Evolutionary conservation across 257 asterid species (phyloP).

Genomic region (Euphrasia confusa): DNA sequence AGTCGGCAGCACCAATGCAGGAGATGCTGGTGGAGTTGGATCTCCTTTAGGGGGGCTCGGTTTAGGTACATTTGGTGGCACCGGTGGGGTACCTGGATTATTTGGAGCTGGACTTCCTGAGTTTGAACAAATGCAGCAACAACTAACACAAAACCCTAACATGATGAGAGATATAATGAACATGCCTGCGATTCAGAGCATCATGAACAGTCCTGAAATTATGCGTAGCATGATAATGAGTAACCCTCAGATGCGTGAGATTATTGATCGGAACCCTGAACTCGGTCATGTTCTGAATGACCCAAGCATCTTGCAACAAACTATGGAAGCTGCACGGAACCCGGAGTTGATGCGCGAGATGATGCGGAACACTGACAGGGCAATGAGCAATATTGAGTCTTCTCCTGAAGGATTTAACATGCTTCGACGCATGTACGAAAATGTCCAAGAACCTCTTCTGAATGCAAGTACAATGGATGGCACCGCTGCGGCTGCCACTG

Average conservation of each 20-base stretch:
- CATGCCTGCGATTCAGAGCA: conserved; percentile 44
- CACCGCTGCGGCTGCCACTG: conserved; percentile 32
- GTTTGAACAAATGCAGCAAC: conserved; percentile 53
- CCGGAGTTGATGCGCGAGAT: conserved; percentile 72
- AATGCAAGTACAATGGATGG: conserved; percentile 52
- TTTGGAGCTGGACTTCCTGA: conserved; percentile 56
- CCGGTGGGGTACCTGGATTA: conserved; percentile 39
- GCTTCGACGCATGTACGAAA: conserved; percentile 72
- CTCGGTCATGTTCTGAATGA: conserved; percentile 62
- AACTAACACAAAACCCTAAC: conserved; percentile 50
- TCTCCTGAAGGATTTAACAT: conserved; percentile 72
- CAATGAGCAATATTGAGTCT: conserved; percentile 64
- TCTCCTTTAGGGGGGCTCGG: conserved; percentile 41
- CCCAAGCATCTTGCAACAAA: conserved; percentile 56
- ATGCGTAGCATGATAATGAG: conserved; percentile 56
- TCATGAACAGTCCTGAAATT: conserved; percentile 58
- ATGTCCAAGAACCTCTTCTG: conserved; percentile 61
- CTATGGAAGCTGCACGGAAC: conserved; percentile 59
- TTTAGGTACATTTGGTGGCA: conserved; percentile 35
- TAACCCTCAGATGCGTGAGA: conserved; percentile 72
- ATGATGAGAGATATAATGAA: conserved; percentile 58
- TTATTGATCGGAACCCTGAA: conserved; percentile 63
- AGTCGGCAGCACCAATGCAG: conserved; percentile 23
- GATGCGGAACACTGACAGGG: conserved; percentile 69
- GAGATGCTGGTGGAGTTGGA: conserved; percentile 39